Evolutionary conservation across 78 protist genomes (phyloP).

Genomic region (Emiliania huxleyi): DNA sequence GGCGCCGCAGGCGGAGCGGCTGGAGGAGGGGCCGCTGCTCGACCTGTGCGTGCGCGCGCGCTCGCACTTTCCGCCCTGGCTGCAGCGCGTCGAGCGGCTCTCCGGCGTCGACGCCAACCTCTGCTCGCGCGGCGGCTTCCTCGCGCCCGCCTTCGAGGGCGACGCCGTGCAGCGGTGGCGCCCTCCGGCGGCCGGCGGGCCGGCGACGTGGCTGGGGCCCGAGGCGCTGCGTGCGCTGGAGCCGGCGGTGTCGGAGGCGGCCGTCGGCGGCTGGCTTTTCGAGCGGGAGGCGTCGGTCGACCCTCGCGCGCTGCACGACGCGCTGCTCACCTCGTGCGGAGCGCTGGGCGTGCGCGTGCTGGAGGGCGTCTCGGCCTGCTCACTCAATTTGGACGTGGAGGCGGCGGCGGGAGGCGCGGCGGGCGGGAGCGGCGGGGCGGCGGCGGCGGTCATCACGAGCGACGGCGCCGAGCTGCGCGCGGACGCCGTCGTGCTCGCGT

Average conservation of each 20-base stretch:
- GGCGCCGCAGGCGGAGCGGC: slow-evolving; percentile 8
- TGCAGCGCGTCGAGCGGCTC: background rate
- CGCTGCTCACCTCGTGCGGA: background rate
- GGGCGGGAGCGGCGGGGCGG: background rate
- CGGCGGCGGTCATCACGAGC: background rate
- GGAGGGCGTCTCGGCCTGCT: background rate
- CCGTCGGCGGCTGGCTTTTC: background rate
- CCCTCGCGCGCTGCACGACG: background rate
- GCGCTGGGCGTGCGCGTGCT: background rate
- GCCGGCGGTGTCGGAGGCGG: background rate
- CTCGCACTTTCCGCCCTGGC: background rate
- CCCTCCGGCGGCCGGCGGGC: background rate
- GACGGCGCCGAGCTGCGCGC: background rate
- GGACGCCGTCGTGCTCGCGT: background rate
- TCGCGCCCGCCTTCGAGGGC: background rate
- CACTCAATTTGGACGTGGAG: background rate
- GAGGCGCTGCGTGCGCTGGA: background rate
- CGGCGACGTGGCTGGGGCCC: background rate
- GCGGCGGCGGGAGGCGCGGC: background rate
- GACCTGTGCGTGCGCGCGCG: background rate
- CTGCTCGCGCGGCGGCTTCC: background rate
- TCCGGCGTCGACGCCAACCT: background rate
- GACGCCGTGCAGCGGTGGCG: background rate
- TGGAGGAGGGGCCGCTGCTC: background rate
- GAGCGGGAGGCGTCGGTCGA: background rate